phyloP scores from a whole-genome alignment of 352 stramenopile species.

The Phytophthora sojae region DNA sequence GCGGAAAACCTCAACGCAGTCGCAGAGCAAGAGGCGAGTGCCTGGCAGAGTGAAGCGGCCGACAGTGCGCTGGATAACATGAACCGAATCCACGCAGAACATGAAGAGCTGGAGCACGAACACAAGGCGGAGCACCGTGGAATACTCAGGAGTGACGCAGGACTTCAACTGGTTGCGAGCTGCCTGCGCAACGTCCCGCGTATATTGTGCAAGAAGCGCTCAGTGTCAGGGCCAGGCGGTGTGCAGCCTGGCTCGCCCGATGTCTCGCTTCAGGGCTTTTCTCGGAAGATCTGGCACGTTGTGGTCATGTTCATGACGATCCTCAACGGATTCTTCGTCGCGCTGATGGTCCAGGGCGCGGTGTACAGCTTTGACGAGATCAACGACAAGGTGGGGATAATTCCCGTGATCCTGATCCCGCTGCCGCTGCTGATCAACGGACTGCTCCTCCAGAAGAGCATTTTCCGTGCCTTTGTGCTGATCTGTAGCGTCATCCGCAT shows the following conservation, averaged over 20 bases:
- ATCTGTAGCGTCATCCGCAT: slow-evolving; percentile 59
- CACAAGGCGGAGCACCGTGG: slow-evolving; percentile 6
- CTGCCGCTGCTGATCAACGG: slow-evolving; percentile 60
- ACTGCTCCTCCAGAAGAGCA: slow-evolving; percentile 56
- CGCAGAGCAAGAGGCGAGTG: slow-evolving; percentile 21
- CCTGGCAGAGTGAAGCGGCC: slow-evolving; percentile 29
- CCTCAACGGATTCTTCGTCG: slow-evolving; percentile 70
- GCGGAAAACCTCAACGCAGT: slow-evolving; percentile 13
- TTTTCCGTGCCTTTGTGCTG: slow-evolving; percentile 69
- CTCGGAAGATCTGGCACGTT: slow-evolving; percentile 72
- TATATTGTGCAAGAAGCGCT: slow-evolving; percentile 14
- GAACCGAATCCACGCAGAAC: slow-evolving; percentile 28
- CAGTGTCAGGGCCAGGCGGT: background rate
- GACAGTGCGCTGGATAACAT: slow-evolving; percentile 27
- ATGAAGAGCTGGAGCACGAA: slow-evolving; percentile 30
- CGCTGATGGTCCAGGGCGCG: slow-evolving; percentile 66
- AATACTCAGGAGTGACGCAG: slow-evolving; percentile 19
- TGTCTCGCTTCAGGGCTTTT: slow-evolving; percentile 51
- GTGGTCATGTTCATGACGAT: slow-evolving; percentile 63
- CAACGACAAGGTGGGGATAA: slow-evolving; percentile 27
- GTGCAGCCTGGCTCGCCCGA: slow-evolving; percentile 17
- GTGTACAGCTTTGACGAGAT: slow-evolving; percentile 55
- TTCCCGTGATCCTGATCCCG: slow-evolving; percentile 37
- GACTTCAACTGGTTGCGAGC: slow-evolving; percentile 29
- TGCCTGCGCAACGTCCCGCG: slow-evolving; percentile 15